A percentile compares a stretch with the other conserved stretches of the same genome.
Conservation (phyloP, 106 monocot genomes). For the Apostasia ramifera region DNA sequence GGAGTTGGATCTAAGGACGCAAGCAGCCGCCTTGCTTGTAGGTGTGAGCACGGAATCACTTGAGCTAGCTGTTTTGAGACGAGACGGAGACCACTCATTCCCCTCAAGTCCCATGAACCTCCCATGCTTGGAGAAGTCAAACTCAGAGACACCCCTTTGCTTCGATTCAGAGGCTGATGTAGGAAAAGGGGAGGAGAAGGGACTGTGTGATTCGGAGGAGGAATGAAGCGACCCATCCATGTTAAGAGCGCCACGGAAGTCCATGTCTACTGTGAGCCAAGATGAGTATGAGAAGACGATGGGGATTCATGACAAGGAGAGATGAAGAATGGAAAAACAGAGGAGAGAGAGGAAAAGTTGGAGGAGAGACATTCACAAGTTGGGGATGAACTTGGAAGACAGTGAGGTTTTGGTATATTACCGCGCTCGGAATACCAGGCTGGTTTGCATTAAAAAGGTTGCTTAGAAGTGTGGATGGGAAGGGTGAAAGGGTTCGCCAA, state of each 20-base stretch:
- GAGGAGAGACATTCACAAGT: no score
- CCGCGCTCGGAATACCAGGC: no score
- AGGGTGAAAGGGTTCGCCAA: no score
- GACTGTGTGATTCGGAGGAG: slow-evolving; percentile 5
- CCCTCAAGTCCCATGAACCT: slow-evolving; percentile 21
- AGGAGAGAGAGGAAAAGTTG: no score
- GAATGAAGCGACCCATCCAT: slow-evolving; percentile 27
- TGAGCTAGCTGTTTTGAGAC: slow-evolving; percentile 23
- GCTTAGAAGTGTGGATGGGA: no score
- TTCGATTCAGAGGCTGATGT: not conserved
- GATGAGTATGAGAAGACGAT: no score
- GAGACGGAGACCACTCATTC: slow-evolving; percentile 20
- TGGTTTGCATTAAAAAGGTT: no score
- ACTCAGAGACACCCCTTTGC: slow-evolving; percentile 28
- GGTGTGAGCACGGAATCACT: slow-evolving; percentile 14
- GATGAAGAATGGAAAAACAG: no score
- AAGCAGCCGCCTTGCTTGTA: slow-evolving; percentile 7
- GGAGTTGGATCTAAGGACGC: slow-evolving; percentile 18
- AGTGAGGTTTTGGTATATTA: no score
- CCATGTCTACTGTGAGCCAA: not conserved
- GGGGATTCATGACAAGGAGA: no score
- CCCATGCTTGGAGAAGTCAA: slow-evolving; percentile 19
- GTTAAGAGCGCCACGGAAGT: slow-evolving; percentile 29
- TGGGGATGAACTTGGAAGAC: no score
- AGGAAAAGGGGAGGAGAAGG: slow-evolving; percentile 12